Conservation (phyloP, 139 green algal genomes). For the Limnomonas spitsbergensis region DNA sequence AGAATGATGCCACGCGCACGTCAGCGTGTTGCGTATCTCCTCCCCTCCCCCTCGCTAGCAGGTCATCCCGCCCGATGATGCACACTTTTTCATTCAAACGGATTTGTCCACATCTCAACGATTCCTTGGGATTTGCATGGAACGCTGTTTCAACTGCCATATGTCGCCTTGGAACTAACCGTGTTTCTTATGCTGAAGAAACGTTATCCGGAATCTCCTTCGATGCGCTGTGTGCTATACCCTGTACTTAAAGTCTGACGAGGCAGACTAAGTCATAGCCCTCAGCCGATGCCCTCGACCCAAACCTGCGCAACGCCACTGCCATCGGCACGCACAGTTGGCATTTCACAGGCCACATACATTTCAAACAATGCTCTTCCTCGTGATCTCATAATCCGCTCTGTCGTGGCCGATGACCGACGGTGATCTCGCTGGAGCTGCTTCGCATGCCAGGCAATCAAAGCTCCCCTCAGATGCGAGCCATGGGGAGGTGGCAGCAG, state of each 20-base stretch:
- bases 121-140: neutral
- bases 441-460: neutral
- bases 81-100: neutral
- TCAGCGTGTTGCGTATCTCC: neutral
- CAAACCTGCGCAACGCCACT: too few relatives aligned
- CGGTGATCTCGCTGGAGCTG: neutral
- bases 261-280: neutral
- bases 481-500: neutral
- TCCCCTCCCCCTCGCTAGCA: neutral
- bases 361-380: neutral
- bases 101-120: neutral
- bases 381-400: neutral
- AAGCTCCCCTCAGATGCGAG: too few relatives aligned
- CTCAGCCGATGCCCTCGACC: neutral
- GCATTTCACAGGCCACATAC: too few relatives aligned
- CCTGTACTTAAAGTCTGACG: neutral
- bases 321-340: too few relatives aligned
- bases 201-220: too few relatives aligned
- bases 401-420: neutral
- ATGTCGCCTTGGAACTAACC: too few relatives aligned
- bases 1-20: neutral
- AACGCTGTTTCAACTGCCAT: neutral
- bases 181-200: too few relatives aligned
- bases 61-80: neutral
- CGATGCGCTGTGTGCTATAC: too few relatives aligned